phyloP scores from a whole-genome alignment of 163 green algal species.

The Scenedesmus sp. region DNA sequence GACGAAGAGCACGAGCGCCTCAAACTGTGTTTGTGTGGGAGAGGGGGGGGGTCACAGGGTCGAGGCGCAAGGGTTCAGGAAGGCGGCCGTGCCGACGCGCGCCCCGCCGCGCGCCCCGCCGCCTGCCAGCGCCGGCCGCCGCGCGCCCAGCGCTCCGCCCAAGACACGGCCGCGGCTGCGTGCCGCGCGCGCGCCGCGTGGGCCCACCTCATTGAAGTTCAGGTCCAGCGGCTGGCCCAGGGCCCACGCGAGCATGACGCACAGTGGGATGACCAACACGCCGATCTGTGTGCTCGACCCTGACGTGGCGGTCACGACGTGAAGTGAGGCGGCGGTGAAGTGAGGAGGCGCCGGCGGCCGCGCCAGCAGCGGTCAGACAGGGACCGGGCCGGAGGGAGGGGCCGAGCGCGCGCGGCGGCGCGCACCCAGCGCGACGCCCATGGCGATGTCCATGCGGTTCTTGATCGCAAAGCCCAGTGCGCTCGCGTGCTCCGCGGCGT shows the following conservation, averaged over 20 bases:
- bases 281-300: slow-evolving; percentile 79
- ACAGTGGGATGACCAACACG: slow-evolving; percentile 80
- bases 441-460: slow-evolving; percentile 83
- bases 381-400: too few relatives aligned
- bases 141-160: not conserved
- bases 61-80: too few relatives aligned
- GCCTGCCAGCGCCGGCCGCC: not conserved
- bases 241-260: slow-evolving; percentile 77
- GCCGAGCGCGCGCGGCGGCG: not conserved
- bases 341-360: not conserved
- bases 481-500: slow-evolving; percentile 82
- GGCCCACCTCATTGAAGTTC: slow-evolving; percentile 68
- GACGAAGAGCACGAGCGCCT: slow-evolving; percentile 66
- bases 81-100: too few relatives aligned
- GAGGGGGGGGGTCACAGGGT: not conserved
- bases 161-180: not conserved
- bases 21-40: slow-evolving; percentile 64
- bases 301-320: too few relatives aligned
- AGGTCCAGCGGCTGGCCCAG: slow-evolving; percentile 77
- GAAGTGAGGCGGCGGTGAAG: too few relatives aligned
- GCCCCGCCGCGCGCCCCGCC: too few relatives aligned
- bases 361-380: too few relatives aligned
- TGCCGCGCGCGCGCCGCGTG: not conserved
- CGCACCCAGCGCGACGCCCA: slow-evolving; percentile 81
- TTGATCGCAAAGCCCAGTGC: slow-evolving; percentile 81